Percentiles rank a stretch among this genome's conserved stretches.
Evolutionary conservation across 768 basidiomycete species (phyloP).

Genomic region (Fibroporia radiculosa): DNA sequence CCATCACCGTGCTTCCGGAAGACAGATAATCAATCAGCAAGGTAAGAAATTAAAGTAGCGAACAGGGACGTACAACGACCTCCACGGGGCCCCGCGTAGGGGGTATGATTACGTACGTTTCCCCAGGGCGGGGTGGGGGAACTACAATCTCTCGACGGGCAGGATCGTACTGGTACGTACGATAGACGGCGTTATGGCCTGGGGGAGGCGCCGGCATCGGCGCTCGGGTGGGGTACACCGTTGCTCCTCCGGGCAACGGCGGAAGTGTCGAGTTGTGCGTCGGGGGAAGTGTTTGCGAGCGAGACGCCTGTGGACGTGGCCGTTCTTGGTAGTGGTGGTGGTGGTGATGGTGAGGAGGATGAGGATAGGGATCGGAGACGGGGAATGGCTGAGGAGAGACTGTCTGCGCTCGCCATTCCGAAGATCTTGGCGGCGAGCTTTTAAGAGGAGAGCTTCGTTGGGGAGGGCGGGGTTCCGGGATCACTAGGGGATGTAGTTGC

Average conservation of each 20-base stretch:
- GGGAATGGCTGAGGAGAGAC: background rate
- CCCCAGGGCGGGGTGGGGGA: constrained; percentile 18
- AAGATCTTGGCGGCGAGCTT: background rate
- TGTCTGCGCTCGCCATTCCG: background rate
- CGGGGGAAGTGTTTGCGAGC: background rate
- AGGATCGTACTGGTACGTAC: constrained; percentile 4
- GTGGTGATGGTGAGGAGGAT: constrained; percentile 10
- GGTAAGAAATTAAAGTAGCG: background rate
- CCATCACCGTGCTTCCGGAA: background rate
- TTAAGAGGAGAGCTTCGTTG: background rate
- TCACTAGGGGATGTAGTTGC: background rate
- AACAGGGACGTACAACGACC: constrained; percentile 9
- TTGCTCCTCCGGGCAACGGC: background rate
- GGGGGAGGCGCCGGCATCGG: background rate
- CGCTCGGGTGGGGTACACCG: background rate
- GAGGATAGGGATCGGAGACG: background rate
- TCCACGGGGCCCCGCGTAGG: constrained; percentile 16
- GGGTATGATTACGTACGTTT: constrained; percentile 21
- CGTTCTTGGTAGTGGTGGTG: background rate
- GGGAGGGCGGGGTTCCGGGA: background rate
- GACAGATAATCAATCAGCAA: background rate
- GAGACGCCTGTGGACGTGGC: background rate
- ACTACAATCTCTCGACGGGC: constrained; percentile 13
- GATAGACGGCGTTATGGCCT: constrained; percentile 5
- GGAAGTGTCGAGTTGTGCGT: background rate